These are phyloP conservation scores for Termitomyces sp. DNA, from an alignment of 768 basidiomycete genomes.

Conservation along the genomic window DNA sequence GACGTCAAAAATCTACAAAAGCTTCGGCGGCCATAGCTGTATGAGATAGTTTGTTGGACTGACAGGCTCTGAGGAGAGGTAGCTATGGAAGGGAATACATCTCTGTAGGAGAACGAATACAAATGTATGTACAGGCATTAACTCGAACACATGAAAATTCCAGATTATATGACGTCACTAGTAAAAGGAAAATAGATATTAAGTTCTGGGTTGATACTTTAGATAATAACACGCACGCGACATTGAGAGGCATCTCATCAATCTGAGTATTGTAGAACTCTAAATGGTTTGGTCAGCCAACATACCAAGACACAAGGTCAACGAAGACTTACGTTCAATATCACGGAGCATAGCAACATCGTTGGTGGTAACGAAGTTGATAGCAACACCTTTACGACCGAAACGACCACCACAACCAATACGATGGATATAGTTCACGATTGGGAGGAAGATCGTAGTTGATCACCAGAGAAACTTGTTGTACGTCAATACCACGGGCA, in stretches of 20 bases:
- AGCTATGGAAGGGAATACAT: conserved; percentile 2
- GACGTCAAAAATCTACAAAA: not conserved
- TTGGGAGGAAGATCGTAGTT: conserved; percentile 92
- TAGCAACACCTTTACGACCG: conserved; percentile 96
- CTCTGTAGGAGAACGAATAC: conserved; percentile 4
- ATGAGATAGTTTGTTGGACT: not conserved
- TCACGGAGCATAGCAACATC: conserved; percentile 91
- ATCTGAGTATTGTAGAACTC: conserved; percentile 96
- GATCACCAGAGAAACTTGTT: conserved; percentile 94
- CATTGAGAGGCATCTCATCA: conserved; percentile 97
- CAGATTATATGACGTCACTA: conserved; percentile 73
- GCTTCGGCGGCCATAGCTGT: no score
- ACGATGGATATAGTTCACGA: conserved; percentile 98
- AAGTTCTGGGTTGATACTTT: not conserved
- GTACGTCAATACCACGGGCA: conserved; percentile 98
- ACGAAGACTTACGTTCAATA: conserved; percentile 78
- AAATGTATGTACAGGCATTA: conserved; percentile 10
- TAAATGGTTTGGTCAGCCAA: conserved; percentile 20
- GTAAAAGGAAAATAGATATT: conserved; percentile 1
- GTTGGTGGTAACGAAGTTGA: conserved; percentile 96
- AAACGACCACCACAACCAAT: conserved; percentile 98
- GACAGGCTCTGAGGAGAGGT: not conserved
- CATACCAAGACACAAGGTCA: not conserved
- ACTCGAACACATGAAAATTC: conserved; percentile 1
- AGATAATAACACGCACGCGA: conserved; percentile 57